Conservation (phyloP, 2,329 filamentous ascomycete genomes). For the Fusarium graminum region DNA sequence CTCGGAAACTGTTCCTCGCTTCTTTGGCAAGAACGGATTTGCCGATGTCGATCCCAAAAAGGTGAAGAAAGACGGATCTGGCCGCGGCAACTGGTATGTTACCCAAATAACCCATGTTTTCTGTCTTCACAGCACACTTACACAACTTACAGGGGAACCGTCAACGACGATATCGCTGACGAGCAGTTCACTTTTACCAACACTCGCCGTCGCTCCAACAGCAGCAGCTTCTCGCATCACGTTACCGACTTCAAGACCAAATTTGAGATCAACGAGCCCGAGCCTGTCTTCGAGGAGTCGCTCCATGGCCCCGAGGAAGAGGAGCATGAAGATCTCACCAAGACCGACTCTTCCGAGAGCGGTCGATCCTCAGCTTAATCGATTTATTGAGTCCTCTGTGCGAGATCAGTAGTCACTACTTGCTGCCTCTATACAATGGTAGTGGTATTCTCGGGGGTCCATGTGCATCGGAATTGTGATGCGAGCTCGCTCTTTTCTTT, state of each 20-base stretch:
- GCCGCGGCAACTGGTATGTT: conserved; percentile 92
- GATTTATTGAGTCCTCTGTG: conserved; percentile 50
- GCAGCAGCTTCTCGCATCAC: conserved; percentile 77
- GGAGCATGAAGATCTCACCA: conserved; percentile 66
- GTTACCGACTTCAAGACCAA: conserved; percentile 92
- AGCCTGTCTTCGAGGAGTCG: conserved; percentile 92
- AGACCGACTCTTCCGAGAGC: conserved; percentile 71
- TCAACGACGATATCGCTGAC: conserved; percentile 87
- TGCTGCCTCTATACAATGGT: conserved; percentile 50
- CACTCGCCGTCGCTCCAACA: conserved; percentile 92
- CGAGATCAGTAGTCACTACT: conserved; percentile 43
- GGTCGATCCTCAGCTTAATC: conserved; percentile 66
- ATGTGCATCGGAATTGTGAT: conserved; percentile 39
- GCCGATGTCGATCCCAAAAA: conserved; percentile 88
- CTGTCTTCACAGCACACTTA: conserved; percentile 32
- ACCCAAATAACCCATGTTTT: conserved; percentile 1
- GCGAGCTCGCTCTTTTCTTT: conserved; percentile 37
- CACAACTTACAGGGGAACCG: conserved; percentile 74
- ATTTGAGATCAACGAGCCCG: conserved; percentile 89
- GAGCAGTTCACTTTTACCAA: conserved; percentile 87
- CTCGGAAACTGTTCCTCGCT: conserved; percentile 85
- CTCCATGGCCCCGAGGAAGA: conserved; percentile 77
- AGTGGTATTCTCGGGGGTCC: conserved; percentile 36
- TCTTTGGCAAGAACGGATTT: conserved; percentile 90
- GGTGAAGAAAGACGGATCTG: conserved; percentile 95